Evolutionary conservation across 2,329 filamentous ascomycete genomes (phyloP), one percentile per base, ranked within the genome.

Genomic region (Fusarium keratoplasticum): DNA sequence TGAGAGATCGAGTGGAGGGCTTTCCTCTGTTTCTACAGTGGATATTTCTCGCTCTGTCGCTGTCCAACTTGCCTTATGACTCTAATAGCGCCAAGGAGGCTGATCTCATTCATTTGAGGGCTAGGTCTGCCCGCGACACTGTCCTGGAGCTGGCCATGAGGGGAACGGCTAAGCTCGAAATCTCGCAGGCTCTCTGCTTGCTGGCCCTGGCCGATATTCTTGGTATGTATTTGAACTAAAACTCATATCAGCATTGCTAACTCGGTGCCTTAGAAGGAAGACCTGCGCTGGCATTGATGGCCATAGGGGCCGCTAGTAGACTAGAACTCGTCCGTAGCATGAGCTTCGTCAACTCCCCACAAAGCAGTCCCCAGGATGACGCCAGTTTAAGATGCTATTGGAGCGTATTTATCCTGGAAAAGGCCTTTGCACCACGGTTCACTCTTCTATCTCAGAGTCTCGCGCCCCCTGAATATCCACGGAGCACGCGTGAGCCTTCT

Each of bases 361-460:
- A 60, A 3, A 22, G 27, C 4, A 40, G 9, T 1, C 54, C 38
- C 0, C 47, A 59, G 6, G 66, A 44, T 1, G 75, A 77, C 3
- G 58, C 75, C 2, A 70, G 71, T 11, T 14, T 69, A 4, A 64
- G 76, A 8, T 77, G 76, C 7, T 74, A 76, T 18, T 77, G 76
- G 76, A 77, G 76, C 6, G 73, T 77, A 6, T 68, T 72, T 1
- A 72, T 72, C 0, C 70, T 77, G 1, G 76, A 77, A 14, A 77
- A 73, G 2, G 66, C 70, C 2, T 77, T 77, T 20, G 66, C 75
- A 0, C 76, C 76, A 0, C 62, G 66, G 0, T 76, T 75, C 16
- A 61, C 73, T 0, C 59, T 61, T 0, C 18, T 74, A 6, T 60
- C 61, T 2, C 59, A 68, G 29, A 71, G 35, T 36, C 61, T 63